These are phyloP conservation scores for Rhizophora apiculata DNA, from an alignment of 345 rosid species.

Conservation along the genomic window DNA sequence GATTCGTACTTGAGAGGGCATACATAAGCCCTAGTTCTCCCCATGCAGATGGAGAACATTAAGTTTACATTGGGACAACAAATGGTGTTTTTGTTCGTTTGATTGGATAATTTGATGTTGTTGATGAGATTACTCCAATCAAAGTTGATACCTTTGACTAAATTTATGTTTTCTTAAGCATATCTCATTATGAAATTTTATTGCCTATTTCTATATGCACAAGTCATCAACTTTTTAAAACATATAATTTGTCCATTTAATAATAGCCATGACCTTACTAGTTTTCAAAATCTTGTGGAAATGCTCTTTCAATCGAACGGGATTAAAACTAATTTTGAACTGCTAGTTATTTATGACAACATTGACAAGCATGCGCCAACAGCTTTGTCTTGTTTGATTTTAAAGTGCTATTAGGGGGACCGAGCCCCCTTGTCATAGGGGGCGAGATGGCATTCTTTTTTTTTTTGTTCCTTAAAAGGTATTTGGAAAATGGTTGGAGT, in stretches of 20 bases:
- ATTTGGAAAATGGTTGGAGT: too few relatives aligned
- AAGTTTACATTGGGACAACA: slow-evolving; percentile 88
- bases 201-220: too few relatives aligned
- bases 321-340: too few relatives aligned
- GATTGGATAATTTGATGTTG: slow-evolving; percentile 65
- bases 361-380: neutral
- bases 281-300: neutral
- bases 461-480: too few relatives aligned
- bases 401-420: too few relatives aligned
- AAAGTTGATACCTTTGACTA: slow-evolving; percentile 71
- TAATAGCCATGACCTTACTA: neutral
- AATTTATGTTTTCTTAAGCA: neutral
- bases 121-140: slow-evolving; percentile 68
- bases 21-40: slow-evolving; percentile 6
- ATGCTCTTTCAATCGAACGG: neutral
- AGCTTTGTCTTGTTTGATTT: too few relatives aligned
- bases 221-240: too few relatives aligned
- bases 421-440: too few relatives aligned
- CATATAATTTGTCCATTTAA: neutral
- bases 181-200: too few relatives aligned
- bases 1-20: neutral
- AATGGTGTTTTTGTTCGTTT: slow-evolving; percentile 80
- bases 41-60: slow-evolving; percentile 73
- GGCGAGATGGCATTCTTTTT: too few relatives aligned
- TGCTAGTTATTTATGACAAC: neutral